These are phyloP conservation scores for Naumovozyma baii DNA, from an alignment of 805 yeast genomes.

Conservation along the genomic window DNA sequence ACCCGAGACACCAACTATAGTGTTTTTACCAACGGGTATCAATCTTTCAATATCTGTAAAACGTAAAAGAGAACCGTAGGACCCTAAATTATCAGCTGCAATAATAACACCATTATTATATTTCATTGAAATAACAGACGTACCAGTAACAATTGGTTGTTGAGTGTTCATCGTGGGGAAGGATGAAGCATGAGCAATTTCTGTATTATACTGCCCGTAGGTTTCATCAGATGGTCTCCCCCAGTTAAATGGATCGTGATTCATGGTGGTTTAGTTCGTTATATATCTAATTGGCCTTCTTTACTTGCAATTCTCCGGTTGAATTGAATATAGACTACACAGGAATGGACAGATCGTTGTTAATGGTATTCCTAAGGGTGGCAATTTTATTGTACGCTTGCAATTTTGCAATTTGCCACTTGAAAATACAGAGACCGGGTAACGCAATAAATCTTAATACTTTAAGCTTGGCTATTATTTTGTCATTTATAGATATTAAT, in stretches of 20 bases:
- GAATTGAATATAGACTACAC: no score
- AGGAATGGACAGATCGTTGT: no score
- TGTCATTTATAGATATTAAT: no score
- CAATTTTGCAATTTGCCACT: neutral
- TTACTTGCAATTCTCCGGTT: no score
- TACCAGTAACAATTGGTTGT: constrained; percentile 92
- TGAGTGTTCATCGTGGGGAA: constrained; percentile 81
- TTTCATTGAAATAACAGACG: constrained; percentile 87
- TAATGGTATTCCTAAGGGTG: constrained; percentile 1
- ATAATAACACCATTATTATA: constrained; percentile 82
- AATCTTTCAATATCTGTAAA: constrained; percentile 80
- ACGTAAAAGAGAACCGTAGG: constrained; percentile 88
- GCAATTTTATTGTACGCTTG: constrained; percentile 1
- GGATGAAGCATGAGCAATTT: constrained; percentile 57
- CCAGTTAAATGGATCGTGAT: constrained; percentile 92
- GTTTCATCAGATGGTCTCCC: constrained; percentile 82
- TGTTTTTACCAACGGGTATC: constrained; percentile 70
- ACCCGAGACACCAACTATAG: constrained; percentile 90
- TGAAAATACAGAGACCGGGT: neutral
- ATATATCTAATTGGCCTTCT: no score
- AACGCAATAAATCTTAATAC: no score
- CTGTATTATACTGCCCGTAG: constrained; percentile 71
- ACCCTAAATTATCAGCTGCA: constrained; percentile 91
- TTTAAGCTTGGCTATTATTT: no score
- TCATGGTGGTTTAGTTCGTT: constrained; percentile 40